Base-by-base conservation (phyloP, 139 green algal genomes). In the Tetradesmus obliquus region DNA sequence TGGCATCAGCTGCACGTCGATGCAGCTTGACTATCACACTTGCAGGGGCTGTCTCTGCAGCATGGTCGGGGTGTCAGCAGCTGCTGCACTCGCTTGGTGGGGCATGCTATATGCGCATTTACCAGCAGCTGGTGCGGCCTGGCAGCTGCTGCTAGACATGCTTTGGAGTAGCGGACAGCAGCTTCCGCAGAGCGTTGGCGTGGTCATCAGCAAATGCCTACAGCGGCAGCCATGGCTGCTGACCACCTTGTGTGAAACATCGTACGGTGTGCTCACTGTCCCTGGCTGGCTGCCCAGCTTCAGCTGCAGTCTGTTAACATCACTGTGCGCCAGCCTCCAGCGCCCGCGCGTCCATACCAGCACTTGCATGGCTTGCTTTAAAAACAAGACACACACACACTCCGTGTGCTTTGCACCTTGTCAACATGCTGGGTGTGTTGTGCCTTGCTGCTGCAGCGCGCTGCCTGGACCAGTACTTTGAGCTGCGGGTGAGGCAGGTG, bases 401-500 rank as follows among this genome's bases (percentile, higher is more conserved):
- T 45, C 32, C 32, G 32, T 45, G 32, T 45, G 32, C 32, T 45
- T 45, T 45, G 32, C 32, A 45, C 32, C 32, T 45, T 45, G 32
- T 45, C 32, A 45, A 45, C 32, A 45, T 45, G 32, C 32, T 45
- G 32, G 32, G 32, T 45, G 32, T 71, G 60, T 4, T 71, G 60
- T 71, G 32, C 32, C 32, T 45, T 45, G 32, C 66, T 74, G 24
- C 58, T 66, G 72, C 55, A 99, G 98, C 98, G 9, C 96, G 98
- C 54, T 99, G 97, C 92, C 96, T 99, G 88, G 98, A 99, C 95
- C 93, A 96, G 88, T 99, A 99, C 94, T 96, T 99, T 69, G 95
- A 95, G 84, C 88, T 94, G 89, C 94, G 96, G 1, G 83, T 95
- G 8, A 95, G 94, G 82, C 92, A 95, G 91, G 94, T 90, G 51